phyloP scores from a whole-genome alignment of 1,139 yeast genomes.

The Yamadazyma blattariae region DNA sequence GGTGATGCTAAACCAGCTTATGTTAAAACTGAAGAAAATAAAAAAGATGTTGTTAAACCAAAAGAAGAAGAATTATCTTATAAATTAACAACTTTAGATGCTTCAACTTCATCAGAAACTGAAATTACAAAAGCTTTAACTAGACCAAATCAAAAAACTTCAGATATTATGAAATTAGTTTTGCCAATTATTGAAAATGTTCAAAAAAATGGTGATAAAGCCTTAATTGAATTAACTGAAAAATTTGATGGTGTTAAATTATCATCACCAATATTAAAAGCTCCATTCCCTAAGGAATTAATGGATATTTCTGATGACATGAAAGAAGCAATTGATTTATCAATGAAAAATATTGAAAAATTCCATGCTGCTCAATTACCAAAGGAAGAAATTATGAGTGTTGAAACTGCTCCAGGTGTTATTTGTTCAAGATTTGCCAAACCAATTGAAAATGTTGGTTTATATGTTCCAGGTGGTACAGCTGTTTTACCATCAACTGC shows the following conservation, averaged over 20 bases:
- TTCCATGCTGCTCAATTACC: conserved; percentile 92
- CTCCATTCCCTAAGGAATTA: conserved; percentile 80
- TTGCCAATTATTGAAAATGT: conserved; percentile 85
- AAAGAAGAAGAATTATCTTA: conserved; percentile 26
- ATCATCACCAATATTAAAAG: conserved; percentile 67
- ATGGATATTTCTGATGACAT: conserved; percentile 78
- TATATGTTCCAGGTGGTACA: conserved; percentile 98
- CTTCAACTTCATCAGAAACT: conserved; percentile 41
- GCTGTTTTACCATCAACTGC: conserved; percentile 98
- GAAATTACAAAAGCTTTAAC: conserved; percentile 58
- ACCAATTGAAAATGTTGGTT: conserved; percentile 91
- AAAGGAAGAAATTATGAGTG: conserved; percentile 65
- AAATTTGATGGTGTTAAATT: conserved; percentile 86
- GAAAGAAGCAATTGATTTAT: conserved; percentile 82
- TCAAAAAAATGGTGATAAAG: conserved; percentile 75
- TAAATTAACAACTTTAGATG: conserved; percentile 60
- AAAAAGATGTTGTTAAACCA: conserved; percentile 12
- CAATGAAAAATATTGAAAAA: conserved; percentile 82
- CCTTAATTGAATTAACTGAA: conserved; percentile 79
- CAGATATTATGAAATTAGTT: conserved; percentile 89
- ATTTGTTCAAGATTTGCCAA: conserved; percentile 91
- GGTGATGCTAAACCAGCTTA: conserved; percentile 93
- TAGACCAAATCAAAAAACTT: conserved; percentile 89
- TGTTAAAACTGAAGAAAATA: conserved; percentile 22
- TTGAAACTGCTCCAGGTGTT: conserved; percentile 94